These are phyloP conservation scores for Neurospora sp. DNA, from an alignment of 495 filamentous ascomycete genomes.

Conservation along the genomic window DNA sequence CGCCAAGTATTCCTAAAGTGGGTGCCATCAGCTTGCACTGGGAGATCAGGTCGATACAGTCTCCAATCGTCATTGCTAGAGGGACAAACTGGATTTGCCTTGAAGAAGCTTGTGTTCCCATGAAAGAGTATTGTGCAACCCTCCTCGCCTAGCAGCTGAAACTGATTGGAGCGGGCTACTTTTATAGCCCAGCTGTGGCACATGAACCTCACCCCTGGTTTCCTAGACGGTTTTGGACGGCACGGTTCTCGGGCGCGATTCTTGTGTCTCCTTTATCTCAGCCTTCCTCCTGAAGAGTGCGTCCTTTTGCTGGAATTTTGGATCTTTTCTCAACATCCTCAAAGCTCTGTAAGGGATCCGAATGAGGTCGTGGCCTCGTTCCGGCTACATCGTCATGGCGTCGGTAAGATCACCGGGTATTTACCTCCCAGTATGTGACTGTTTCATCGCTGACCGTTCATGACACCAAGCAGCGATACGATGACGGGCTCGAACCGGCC, in stretches of 20 bases:
- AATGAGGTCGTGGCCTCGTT: not conserved
- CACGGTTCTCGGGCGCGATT: not conserved
- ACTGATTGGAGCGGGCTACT: not conserved
- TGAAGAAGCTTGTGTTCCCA: not conserved
- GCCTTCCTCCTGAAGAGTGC: not conserved
- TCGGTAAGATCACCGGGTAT: not conserved
- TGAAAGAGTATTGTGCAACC: not conserved
- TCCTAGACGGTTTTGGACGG: not conserved
- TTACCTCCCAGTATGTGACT: not conserved
- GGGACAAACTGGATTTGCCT: not conserved
- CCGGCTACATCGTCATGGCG: not conserved
- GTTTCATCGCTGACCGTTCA: not conserved
- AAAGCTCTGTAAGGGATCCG: not conserved
- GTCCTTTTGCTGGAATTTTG: not conserved
- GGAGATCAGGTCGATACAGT: not conserved
- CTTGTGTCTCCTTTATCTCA: not conserved
- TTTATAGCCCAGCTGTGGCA: not conserved
- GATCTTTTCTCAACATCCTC: not conserved
- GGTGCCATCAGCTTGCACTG: not conserved
- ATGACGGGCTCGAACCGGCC: slow-evolving; percentile 31
- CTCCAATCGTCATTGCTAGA: not conserved
- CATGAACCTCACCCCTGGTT: not conserved
- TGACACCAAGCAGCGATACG: slow-evolving; percentile 13
- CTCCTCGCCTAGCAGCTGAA: not conserved
- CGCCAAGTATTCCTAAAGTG: not conserved